A percentile compares a stretch with the other conserved stretches of the same genome.
These are phyloP conservation scores for Ligustrum vulgare DNA, from an alignment of 257 asterid species.

Conservation along the genomic window DNA sequence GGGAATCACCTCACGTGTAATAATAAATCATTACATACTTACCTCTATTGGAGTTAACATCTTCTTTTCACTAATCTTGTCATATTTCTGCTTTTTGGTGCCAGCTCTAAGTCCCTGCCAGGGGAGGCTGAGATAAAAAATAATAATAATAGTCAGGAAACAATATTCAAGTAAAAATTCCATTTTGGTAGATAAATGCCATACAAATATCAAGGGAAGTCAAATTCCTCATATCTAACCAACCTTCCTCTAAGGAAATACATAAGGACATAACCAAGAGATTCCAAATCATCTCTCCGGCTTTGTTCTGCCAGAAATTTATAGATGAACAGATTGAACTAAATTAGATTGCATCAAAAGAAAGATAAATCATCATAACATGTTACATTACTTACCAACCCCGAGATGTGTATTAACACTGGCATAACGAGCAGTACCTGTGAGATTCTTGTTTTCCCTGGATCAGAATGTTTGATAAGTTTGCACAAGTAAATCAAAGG, in stretches of 20 bases:
- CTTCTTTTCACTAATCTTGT: slow-evolving; percentile 95
- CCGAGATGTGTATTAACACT: slow-evolving; percentile 83
- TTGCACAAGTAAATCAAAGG: slow-evolving; percentile 15
- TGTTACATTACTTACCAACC: slow-evolving; percentile 59
- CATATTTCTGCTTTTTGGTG: slow-evolving; percentile 94
- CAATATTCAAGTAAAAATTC: not conserved
- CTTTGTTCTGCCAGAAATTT: slow-evolving; percentile 73
- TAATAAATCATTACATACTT: slow-evolving; percentile 14
- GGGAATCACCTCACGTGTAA: slow-evolving; percentile 17
- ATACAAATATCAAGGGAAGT: slow-evolving; percentile 12
- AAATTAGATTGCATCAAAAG: not conserved
- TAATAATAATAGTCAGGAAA: not conserved
- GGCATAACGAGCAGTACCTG: slow-evolving; percentile 63
- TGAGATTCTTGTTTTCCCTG: slow-evolving; percentile 65
- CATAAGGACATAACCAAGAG: slow-evolving; percentile 97
- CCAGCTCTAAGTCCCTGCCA: slow-evolving; percentile 99
- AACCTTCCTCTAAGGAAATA: slow-evolving; percentile 98
- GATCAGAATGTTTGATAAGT: slow-evolving; percentile 22
- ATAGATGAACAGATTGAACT: not conserved
- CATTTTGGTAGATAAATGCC: slow-evolving; percentile 5
- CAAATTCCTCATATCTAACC: slow-evolving; percentile 35
- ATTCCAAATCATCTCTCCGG: slow-evolving; percentile 95
- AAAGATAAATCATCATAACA: not conserved
- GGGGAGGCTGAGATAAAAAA: slow-evolving; percentile 65
- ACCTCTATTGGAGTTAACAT: slow-evolving; percentile 94